Evolutionary conservation across 306 rosid species (phyloP), one percentile per base, ranked within the genome.

Genomic region (Pyrus bretschneideri): DNA sequence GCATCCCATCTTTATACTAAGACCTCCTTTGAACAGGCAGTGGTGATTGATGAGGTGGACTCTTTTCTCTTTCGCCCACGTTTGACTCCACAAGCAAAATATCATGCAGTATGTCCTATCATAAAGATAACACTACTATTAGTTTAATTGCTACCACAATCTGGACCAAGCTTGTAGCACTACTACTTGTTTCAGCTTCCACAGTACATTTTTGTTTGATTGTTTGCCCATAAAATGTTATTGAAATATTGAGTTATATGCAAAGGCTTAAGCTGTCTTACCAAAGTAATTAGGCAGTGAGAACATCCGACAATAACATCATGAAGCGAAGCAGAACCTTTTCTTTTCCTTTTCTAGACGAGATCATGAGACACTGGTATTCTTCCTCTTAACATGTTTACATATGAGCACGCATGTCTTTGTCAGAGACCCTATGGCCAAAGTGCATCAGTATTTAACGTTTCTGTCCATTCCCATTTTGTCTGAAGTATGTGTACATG

Each of bases 1-100:
- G 31, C 76, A 76, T 70, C 38, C 57, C 58, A 38, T 25, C 27
- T 75, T 80, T 80, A 18, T 57, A 17, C 58, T 69, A 30, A 75
- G n/a, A 27, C 11, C 59, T 51, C 72, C 51, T 69, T 52, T 67
- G 25, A 81, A 64, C 89, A 95, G 99, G 89, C 84, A 74, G 99
- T 95, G 82, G 97, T 95, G 68, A 88, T 95, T 73, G 92, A 82
- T 2, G 97, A 95, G 87, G 97, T 95, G 91, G 99, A 95, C 82
- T 63, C 97, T 79, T 89, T 95, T 84, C 93, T 95, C 77, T 95
- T 95, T 79, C 93, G 97, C 58, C 99, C 99, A 59, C 96, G 83
- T 80, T 85, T 95, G 81, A 93, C 85, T 79, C 79, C 88, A 67
- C 93, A 93, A 64, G 86, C 98, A 17, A 93, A 91, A 86, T 95